Evolutionary conservation across 306 rosid species (phyloP).

Genomic region (Citrullus amarus): DNA sequence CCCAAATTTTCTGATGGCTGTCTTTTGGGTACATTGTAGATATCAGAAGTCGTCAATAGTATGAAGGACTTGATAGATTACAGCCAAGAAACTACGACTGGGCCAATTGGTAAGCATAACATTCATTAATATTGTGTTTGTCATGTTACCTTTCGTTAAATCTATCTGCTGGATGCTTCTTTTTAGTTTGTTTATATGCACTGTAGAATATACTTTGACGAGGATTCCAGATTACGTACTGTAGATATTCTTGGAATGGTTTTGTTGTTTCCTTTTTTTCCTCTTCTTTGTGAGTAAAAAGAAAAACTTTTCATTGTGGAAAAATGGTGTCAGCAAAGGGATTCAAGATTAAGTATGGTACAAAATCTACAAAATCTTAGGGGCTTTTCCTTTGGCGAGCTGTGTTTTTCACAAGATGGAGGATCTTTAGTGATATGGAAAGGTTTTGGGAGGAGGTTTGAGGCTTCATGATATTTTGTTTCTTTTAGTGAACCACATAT

Average conservation of each 20-base stretch:
- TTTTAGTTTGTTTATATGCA: neutral
- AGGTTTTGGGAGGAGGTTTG: neutral
- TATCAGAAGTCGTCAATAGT: constrained; percentile 95
- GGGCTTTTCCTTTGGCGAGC: neutral
- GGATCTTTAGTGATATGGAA: neutral
- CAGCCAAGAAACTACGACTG: constrained; percentile 77
- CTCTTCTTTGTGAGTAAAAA: neutral
- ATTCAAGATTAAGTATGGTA: neutral
- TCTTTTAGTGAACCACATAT: neutral
- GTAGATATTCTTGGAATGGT: neutral
- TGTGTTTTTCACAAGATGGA: neutral
- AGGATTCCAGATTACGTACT: neutral
- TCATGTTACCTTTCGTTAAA: neutral
- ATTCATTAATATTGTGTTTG: neutral
- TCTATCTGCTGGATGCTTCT: neutral
- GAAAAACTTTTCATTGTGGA: neutral
- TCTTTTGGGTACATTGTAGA: constrained; percentile 35
- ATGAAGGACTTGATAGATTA: constrained; percentile 96
- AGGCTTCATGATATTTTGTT: neutral
- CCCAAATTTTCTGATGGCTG: neutral
- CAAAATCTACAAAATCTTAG: neutral
- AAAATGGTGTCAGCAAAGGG: neutral
- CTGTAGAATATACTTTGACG: neutral
- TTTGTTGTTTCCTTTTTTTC: neutral
- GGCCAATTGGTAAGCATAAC: constrained; percentile 80